phyloP scores from a whole-genome alignment of 768 basidiomycete genomes.

The Tylopilus plumbeoviolaceoides region DNA sequence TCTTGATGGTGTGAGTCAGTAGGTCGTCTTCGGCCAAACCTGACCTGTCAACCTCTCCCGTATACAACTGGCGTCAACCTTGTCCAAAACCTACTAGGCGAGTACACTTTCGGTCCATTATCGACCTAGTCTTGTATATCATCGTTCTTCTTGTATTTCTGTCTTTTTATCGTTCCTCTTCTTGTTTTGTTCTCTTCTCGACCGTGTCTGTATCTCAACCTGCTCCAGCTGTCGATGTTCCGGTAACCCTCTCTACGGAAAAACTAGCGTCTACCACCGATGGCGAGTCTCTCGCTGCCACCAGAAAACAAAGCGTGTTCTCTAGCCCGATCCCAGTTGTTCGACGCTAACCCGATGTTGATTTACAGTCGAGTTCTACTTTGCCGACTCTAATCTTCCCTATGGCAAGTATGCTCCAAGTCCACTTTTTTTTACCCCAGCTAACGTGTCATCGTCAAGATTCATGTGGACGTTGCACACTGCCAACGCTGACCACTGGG shows the following conservation, averaged over 20 bases:
- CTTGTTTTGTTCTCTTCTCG: neutral
- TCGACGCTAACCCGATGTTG: neutral
- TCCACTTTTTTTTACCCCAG: neutral
- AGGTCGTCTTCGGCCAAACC: too few relatives aligned
- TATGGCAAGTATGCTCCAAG: slow-evolving; percentile 62
- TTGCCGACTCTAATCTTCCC: slow-evolving; percentile 93
- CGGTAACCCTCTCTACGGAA: neutral
- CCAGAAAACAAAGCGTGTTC: slow-evolving; percentile 52
- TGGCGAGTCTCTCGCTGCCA: slow-evolving; percentile 43
- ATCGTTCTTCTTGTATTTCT: too few relatives aligned
- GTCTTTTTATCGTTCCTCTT: neutral
- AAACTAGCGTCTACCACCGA: slow-evolving; percentile 21
- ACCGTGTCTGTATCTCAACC: slow-evolving; percentile 24
- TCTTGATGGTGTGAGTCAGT: too few relatives aligned
- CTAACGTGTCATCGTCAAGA: slow-evolving; percentile 35
- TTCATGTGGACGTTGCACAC: slow-evolving; percentile 94
- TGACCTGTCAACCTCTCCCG: too few relatives aligned
- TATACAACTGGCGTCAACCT: too few relatives aligned
- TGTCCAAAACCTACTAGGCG: too few relatives aligned
- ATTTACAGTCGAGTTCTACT: slow-evolving; percentile 86
- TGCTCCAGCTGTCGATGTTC: neutral
- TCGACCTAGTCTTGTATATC: too few relatives aligned
- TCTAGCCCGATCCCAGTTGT: neutral
- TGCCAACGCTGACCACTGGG: slow-evolving; percentile 82
- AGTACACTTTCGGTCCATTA: too few relatives aligned